Evolutionary conservation across 257 asterid genomes (phyloP).

Genomic region (Nicotiana obtusifolia): DNA sequence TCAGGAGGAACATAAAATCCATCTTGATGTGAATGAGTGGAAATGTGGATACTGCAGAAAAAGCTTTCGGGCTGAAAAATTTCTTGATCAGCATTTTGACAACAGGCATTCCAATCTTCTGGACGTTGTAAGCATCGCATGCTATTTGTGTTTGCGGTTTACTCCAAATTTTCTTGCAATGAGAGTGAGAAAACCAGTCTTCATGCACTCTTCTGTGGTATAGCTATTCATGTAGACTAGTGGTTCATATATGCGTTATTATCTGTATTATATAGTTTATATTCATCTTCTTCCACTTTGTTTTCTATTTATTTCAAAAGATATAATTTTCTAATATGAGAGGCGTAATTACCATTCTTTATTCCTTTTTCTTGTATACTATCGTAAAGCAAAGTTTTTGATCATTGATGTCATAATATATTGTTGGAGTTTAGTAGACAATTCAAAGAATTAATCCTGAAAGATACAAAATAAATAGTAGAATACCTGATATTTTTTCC

Average conservation of each 20-base stretch:
- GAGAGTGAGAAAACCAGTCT: neutral
- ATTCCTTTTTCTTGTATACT: too few relatives aligned
- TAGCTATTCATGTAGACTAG: neutral
- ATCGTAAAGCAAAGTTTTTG: too few relatives aligned
- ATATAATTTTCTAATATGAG: too few relatives aligned
- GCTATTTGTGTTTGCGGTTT: neutral
- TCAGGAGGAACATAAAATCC: slow-evolving; percentile 88
- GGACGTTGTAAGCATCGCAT: slow-evolving; percentile 41
- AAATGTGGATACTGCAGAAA: slow-evolving; percentile 87
- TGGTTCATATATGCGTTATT: neutral
- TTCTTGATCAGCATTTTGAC: slow-evolving; percentile 92
- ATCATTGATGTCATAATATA: too few relatives aligned
- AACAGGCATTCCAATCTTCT: slow-evolving; percentile 83
- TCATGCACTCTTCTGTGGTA: neutral
- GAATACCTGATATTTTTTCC: too few relatives aligned
- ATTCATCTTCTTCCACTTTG: neutral
- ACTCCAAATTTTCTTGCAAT: neutral
- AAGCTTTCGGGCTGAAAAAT: slow-evolving; percentile 72
- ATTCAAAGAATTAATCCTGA: too few relatives aligned
- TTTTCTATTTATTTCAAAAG: neutral
- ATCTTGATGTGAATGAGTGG: slow-evolving; percentile 80
- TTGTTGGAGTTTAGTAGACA: too few relatives aligned
- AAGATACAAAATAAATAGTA: too few relatives aligned
- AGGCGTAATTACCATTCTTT: too few relatives aligned
- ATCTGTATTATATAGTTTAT: neutral